These are phyloP conservation scores for Solanum hybrid DNA, from an alignment of 305 asterid species.

Conservation along the genomic window DNA sequence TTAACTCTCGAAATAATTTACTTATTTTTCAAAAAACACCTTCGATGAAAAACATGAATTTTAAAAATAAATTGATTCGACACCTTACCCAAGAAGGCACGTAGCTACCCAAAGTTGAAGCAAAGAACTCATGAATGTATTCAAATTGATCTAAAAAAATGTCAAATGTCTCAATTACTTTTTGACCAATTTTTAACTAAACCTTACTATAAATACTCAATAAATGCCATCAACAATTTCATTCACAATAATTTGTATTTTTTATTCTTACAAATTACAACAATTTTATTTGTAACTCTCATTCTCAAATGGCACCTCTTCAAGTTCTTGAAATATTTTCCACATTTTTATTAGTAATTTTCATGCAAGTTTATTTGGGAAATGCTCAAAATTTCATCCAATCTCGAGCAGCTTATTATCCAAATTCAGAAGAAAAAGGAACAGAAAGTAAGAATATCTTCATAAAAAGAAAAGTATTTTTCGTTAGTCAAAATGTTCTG, in stretches of 20 bases:
- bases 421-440: slow-evolving; percentile 67
- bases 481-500: background rate
- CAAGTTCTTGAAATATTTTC: slow-evolving; percentile 16
- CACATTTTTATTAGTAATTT: slow-evolving; percentile 27
- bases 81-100: background rate
- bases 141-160: background rate
- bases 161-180: slow-evolving; percentile 20
- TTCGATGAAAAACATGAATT: too few relatives aligned
- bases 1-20: background rate
- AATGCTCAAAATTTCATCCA: slow-evolving; percentile 44
- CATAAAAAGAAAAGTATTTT: background rate
- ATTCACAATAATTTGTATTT: slow-evolving; percentile 16
- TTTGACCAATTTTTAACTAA: slow-evolving; percentile 11
- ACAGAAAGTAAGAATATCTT: slow-evolving; percentile 51
- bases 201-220: slow-evolving; percentile 35
- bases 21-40: background rate
- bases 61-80: too few relatives aligned
- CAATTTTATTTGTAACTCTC: background rate
- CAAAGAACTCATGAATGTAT: background rate
- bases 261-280: background rate
- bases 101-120: background rate
- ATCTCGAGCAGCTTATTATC: slow-evolving; percentile 65
- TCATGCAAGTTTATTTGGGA: slow-evolving; percentile 20
- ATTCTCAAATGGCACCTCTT: slow-evolving; percentile 22
- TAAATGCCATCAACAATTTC: slow-evolving; percentile 1